Evolutionary conservation across 2,329 filamentous ascomycete species (phyloP).

Genomic region (Beauveria medogensis): DNA sequence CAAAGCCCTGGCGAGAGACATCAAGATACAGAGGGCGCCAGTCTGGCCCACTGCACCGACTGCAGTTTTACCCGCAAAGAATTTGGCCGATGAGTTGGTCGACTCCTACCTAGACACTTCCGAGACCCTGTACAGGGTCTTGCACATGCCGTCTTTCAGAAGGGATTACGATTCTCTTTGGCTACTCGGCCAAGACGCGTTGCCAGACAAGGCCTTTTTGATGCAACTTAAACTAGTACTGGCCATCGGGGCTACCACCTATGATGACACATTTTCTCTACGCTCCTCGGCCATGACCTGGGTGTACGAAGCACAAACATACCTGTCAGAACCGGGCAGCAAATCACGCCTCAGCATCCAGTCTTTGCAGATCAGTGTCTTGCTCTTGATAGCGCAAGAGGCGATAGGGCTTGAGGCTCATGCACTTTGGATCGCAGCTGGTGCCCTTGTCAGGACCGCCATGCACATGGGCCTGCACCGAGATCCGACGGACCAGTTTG

Average conservation of each 20-base stretch:
- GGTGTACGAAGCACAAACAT: constrained; percentile 50
- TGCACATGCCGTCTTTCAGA: constrained; percentile 43
- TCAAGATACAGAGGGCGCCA: constrained; percentile 42
- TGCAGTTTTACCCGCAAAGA: constrained; percentile 36
- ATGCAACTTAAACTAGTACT: constrained; percentile 50
- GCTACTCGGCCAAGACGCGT: constrained; percentile 28
- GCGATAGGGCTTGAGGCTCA: constrained; percentile 30
- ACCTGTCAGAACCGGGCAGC: constrained; percentile 42
- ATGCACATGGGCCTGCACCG: constrained; percentile 43
- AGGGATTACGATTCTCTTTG: constrained; percentile 44
- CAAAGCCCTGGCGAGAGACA: constrained; percentile 42
- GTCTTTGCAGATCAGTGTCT: constrained; percentile 37
- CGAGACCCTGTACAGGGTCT: constrained; percentile 39
- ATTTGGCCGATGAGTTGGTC: constrained; percentile 39
- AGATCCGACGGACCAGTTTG: constrained; percentile 34
- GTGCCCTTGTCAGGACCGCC: constrained; percentile 35
- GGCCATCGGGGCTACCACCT: constrained; percentile 45
- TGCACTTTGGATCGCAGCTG: constrained; percentile 39
- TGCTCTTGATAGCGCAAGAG: constrained; percentile 37
- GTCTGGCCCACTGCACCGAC: constrained; percentile 37
- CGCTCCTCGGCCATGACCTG: constrained; percentile 42
- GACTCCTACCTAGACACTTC: constrained; percentile 39
- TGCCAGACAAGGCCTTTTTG: constrained; percentile 36
- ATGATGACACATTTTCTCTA: constrained; percentile 43
- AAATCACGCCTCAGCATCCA: constrained; percentile 43